phyloP scores from a whole-genome alignment of 2,329 filamentous ascomycete species.

The Fusarium drepaniforme region DNA sequence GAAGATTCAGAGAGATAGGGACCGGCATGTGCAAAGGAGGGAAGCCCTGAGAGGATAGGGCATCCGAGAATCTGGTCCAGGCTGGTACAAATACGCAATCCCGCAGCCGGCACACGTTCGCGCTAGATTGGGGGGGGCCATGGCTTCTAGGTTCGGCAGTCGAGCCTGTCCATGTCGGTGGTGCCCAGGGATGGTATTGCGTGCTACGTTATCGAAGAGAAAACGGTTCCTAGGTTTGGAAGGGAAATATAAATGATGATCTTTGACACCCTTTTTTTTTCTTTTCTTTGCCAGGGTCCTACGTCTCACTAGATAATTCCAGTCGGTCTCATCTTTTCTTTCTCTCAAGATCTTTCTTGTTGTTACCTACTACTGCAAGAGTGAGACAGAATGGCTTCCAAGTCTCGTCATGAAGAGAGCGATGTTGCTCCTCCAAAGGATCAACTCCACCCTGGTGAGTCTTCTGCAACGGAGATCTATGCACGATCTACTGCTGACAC shows the following conservation, averaged over 20 bases:
- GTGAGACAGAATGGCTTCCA: constrained; percentile 21
- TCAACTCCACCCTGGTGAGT: constrained; percentile 47
- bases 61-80: not conserved
- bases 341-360: not conserved
- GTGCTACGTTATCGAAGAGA: constrained; percentile 15
- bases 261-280: constrained; percentile 1
- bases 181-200: constrained; percentile 17
- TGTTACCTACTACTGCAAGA: not conserved
- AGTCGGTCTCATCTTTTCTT: not conserved
- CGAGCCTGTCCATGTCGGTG: constrained; percentile 1
- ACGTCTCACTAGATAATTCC: not conserved
- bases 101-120: constrained; percentile 14
- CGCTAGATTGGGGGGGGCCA: constrained; percentile 11
- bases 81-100: constrained; percentile 15
- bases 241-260: constrained; percentile 39
- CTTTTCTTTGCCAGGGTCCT: constrained; percentile 6
- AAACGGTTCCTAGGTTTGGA: not conserved
- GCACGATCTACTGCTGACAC: not conserved
- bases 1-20: not conserved
- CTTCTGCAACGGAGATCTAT: not conserved
- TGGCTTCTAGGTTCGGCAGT: constrained; percentile 14
- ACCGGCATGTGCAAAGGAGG: not conserved
- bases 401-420: constrained; percentile 37
- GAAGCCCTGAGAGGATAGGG: not conserved
- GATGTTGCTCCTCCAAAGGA: constrained; percentile 45